Conservation (phyloP, 1,139 yeast genomes). For the Yarrowia galli region DNA sequence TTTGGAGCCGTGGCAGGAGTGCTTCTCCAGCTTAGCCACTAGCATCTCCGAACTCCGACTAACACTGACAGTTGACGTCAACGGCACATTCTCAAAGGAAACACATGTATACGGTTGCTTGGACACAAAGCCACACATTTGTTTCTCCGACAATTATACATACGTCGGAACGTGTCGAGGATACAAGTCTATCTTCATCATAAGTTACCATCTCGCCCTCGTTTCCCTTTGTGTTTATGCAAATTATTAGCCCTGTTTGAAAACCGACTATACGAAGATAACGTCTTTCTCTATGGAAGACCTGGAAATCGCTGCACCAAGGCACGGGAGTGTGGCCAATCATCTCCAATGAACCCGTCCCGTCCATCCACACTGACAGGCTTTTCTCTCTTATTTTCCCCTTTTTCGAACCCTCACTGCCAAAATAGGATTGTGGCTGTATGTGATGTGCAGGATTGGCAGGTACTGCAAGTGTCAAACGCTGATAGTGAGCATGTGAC, state of each 20-base stretch:
- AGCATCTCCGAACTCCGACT: background rate
- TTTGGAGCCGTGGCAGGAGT: background rate
- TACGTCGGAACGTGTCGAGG: too few relatives aligned
- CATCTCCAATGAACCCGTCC: too few relatives aligned
- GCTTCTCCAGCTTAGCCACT: too few relatives aligned
- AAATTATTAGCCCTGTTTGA: too few relatives aligned
- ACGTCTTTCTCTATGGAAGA: background rate
- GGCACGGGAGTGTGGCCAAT: background rate
- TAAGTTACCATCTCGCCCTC: too few relatives aligned
- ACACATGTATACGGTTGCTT: background rate
- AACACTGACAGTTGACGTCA: background rate
- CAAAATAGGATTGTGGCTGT: slow-evolving; percentile 8
- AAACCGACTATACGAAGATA: background rate
- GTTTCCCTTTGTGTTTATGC: background rate
- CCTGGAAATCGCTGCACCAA: background rate
- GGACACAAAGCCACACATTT: too few relatives aligned
- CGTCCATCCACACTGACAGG: background rate
- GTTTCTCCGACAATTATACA: too few relatives aligned
- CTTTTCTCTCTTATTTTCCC: background rate
- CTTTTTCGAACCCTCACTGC: background rate
- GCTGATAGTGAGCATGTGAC: slow-evolving; percentile 18
- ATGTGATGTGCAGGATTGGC: slow-evolving; percentile 16
- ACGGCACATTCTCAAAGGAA: background rate
- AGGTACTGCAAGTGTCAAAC: slow-evolving; percentile 16
- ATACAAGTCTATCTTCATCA: too few relatives aligned